Conservation (phyloP, 331 rosid genomes). For the Phaseolus coccineus region DNA sequence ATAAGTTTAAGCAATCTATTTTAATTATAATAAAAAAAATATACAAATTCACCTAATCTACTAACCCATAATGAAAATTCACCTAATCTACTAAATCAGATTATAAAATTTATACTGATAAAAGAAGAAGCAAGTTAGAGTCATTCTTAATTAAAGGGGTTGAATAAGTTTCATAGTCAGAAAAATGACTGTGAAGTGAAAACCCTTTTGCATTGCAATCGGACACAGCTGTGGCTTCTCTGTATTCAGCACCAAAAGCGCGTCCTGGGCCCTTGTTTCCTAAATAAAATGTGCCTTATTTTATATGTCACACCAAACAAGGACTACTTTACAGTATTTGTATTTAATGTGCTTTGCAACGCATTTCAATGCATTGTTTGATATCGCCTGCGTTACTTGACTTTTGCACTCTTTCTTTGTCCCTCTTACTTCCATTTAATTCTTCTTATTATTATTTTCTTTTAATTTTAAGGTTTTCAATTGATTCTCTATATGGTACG, state of each 20-base stretch:
- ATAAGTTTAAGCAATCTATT: too few species aligned
- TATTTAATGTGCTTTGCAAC: constrained; percentile 13
- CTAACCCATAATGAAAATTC: too few species aligned
- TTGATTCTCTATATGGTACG: constrained; percentile 49
- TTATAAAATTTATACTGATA: too few species aligned
- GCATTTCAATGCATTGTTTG: constrained; percentile 47
- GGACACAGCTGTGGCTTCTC: constrained; percentile 76
- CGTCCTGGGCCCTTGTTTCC: constrained; percentile 57
- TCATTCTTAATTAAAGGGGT: too few species aligned
- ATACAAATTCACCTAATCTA: too few species aligned
- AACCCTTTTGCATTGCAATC: constrained; percentile 31
- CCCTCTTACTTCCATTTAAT: constrained; percentile 5
- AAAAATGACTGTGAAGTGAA: background rate
- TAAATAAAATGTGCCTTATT: constrained; percentile 37
- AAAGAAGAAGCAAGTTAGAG: too few species aligned
- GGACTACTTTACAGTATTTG: background rate
- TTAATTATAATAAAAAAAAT: too few species aligned
- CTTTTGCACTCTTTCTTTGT: constrained; percentile 53
- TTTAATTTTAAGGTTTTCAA: constrained; percentile 44
- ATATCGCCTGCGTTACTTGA: constrained; percentile 64
- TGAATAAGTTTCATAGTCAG: too few species aligned
- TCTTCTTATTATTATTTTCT: background rate
- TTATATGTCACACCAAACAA: constrained; percentile 23
- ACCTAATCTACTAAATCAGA: too few species aligned
- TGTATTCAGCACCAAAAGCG: constrained; percentile 80